phyloP scores from a whole-genome alignment of 2,329 filamentous ascomycete genomes.

The Ophiostoma tasmaniense region DNA sequence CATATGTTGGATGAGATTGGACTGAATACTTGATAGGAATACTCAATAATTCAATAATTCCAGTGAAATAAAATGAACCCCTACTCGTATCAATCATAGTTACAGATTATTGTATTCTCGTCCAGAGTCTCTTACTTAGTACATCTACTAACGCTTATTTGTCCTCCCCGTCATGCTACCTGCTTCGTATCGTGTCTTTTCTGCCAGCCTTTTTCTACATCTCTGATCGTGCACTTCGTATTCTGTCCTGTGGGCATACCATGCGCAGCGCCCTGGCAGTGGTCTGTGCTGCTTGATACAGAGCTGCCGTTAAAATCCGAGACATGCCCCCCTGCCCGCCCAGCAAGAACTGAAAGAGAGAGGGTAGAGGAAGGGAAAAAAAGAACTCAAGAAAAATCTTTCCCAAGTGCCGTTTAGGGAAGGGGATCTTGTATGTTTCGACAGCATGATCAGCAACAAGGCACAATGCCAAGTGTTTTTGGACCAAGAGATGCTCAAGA shows the following conservation, averaged over 20 bases:
- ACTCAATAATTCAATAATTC: too few species aligned
- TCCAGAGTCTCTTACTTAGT: not conserved
- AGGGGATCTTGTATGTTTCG: not conserved
- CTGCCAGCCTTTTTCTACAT: not conserved
- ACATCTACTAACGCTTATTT: not conserved
- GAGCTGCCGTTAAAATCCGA: not conserved
- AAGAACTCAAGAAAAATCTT: not conserved
- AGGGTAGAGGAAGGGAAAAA: not conserved
- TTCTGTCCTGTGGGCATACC: not conserved
- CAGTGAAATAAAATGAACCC: too few species aligned
- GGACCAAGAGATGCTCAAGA: not conserved
- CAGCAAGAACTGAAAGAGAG: not conserved
- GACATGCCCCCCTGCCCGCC: not conserved
- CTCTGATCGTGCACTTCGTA: not conserved
- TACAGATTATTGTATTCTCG: not conserved
- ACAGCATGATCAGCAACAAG: not conserved
- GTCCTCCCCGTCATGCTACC: not conserved
- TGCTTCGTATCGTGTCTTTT: not conserved
- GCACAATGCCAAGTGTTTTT: not conserved
- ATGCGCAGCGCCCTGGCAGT: not conserved
- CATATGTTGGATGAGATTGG: not conserved
- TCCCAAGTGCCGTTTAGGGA: not conserved
- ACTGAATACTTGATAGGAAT: not conserved
- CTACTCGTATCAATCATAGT: not conserved
- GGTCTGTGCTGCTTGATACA: conserved; percentile 2